Conservation (phyloP, 2,329 filamentous ascomycete genomes). For the Cladorrhinum sp. region DNA sequence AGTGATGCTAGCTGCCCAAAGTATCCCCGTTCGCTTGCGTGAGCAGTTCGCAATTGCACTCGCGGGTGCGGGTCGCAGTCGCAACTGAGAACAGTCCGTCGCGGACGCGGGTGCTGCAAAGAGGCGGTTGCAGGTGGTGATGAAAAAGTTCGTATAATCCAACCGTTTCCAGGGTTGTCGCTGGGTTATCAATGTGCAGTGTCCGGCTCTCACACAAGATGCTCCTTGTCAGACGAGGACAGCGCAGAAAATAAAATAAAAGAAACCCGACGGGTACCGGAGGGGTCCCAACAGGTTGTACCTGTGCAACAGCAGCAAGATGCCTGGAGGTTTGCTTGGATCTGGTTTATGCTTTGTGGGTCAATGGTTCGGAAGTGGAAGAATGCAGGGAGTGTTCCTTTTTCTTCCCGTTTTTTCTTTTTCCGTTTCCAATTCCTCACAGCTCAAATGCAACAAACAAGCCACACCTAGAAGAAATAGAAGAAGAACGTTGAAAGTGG, state of each 20-base stretch:
- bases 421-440: background rate
- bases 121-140: slow-evolving; percentile 6
- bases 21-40: background rate
- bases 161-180: background rate
- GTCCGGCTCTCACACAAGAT: background rate
- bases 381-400: background rate
- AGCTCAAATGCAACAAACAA: background rate
- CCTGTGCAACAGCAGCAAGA: slow-evolving; percentile 7
- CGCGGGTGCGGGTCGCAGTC: background rate
- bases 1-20: background rate
- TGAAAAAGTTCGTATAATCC: background rate
- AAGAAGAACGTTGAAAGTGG: background rate
- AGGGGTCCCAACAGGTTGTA: slow-evolving; percentile 5
- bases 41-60: slow-evolving; percentile 1
- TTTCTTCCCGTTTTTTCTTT: background rate
- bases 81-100: background rate
- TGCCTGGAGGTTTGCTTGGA: background rate
- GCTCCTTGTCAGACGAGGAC: slow-evolving; percentile 1
- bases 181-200: background rate
- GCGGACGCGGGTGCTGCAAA: background rate
- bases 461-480: background rate
- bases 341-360: background rate
- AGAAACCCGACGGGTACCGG: slow-evolving; percentile 12
- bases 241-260: slow-evolving; percentile 1
- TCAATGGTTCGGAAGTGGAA: background rate